Conservation (phyloP, 768 basidiomycete species). For the Kwoniella botswanensis region DNA sequence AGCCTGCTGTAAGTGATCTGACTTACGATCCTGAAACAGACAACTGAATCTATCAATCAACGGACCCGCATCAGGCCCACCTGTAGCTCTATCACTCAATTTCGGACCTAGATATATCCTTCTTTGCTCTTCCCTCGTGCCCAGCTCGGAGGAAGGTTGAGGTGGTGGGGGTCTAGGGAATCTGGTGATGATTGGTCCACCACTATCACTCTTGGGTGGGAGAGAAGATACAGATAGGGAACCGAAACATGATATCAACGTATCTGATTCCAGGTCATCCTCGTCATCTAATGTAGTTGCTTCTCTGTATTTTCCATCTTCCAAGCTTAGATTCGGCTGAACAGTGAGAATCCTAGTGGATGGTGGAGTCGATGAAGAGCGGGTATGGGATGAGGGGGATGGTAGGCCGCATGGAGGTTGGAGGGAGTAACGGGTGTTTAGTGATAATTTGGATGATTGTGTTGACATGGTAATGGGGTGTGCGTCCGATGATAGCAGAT, state of each 20-base stretch:
- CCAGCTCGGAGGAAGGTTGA: constrained; percentile 26
- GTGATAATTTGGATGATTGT: not conserved
- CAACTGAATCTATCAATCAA: constrained; percentile 54
- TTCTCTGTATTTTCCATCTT: constrained; percentile 16
- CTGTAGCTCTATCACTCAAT: constrained; percentile 47
- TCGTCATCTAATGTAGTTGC: constrained; percentile 8
- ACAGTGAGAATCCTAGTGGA: constrained; percentile 5
- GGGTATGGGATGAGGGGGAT: constrained; percentile 21
- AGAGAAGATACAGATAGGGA: constrained; percentile 26
- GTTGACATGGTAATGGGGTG: not conserved
- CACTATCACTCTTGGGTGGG: not conserved
- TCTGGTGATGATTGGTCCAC: constrained; percentile 30
- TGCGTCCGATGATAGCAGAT: not conserved
- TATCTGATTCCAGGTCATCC: constrained; percentile 21
- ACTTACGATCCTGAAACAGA: constrained; percentile 52
- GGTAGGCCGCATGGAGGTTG: constrained; percentile 41
- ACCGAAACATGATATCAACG: constrained; percentile 41
- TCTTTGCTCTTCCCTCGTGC: constrained; percentile 40
- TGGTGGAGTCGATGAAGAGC: constrained; percentile 11
- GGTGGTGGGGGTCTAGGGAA: constrained; percentile 43
- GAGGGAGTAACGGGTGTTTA: constrained; percentile 32
- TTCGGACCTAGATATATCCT: constrained; percentile 49
- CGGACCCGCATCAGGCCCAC: constrained; percentile 52
- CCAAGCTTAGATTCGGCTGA: not conserved
- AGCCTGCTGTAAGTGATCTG: not conserved